Percentiles rank a stretch among this genome's conserved stretches.
Conservation (phyloP, 139 green algal species). For the Ettlia oleoabundans region DNA sequence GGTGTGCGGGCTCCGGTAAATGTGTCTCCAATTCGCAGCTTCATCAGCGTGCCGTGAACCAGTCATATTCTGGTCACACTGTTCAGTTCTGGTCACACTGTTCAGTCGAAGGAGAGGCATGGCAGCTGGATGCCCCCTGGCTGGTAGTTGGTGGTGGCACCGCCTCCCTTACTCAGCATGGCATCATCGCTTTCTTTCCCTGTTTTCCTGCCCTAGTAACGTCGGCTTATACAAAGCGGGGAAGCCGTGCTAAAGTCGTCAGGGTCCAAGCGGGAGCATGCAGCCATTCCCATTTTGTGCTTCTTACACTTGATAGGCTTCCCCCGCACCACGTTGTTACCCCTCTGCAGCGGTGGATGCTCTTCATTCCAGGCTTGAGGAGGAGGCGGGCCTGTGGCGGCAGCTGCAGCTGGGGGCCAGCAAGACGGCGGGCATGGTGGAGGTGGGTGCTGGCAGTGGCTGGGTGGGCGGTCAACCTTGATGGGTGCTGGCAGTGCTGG, state of each 20-base stretch:
- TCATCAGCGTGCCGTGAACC: neutral
- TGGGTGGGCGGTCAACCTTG: neutral
- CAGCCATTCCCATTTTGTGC: neutral
- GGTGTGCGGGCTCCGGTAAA: neutral
- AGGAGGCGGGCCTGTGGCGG: conserved; percentile 18
- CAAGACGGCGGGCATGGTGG: neutral
- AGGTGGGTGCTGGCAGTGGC: neutral
- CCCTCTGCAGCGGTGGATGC: conserved; percentile 17
- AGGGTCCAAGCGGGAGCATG: too few species aligned
- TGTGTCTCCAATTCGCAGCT: neutral
- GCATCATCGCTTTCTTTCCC: too few species aligned
- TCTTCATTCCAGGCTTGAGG: conserved; percentile 14
- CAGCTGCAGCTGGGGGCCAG: conserved; percentile 3
- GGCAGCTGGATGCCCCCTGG: neutral
- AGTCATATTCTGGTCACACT: neutral
- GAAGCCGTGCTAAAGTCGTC: neutral
- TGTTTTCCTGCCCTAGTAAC: neutral
- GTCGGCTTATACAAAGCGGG: neutral
- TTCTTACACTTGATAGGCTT: neutral
- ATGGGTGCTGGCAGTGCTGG: neutral
- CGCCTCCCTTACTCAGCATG: neutral
- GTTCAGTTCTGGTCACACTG: neutral
- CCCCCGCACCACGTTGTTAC: neutral
- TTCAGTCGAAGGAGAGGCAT: neutral
- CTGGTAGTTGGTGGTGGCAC: neutral